Base-by-base conservation (phyloP, 2,329 filamentous ascomycete genomes). In the Sporothrix dimorphospora region DNA sequence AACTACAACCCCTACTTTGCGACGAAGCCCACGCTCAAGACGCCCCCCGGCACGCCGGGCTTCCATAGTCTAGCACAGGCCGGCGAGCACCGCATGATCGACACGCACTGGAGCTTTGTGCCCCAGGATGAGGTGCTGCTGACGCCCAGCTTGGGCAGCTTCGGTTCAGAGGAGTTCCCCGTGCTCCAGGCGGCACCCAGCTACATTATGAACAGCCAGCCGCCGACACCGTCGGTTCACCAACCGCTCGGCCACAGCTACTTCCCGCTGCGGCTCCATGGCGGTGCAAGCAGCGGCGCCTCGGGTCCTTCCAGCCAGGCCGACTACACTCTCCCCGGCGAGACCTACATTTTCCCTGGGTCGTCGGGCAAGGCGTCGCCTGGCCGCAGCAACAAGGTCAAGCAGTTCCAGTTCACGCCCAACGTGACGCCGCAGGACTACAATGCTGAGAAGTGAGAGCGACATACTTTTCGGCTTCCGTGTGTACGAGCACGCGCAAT, bases 311-410 rank as follows among this genome's bases (percentile, higher is more conserved):
- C 79, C 2, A 73, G 75, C 40, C 85, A 83, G 53, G 77, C 83
- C 19, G 85, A 88, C 74, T 88, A 85, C 76, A 84, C 84, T 75
- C 88, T 87, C 82, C 83, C 86, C 5, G 81, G 83, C 55, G 81
- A 84, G 47, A 81, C 83, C 1, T 81, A 81, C 34, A 21, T 69
- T 14, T 78, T 79, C 7, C 75, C 78, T 40, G 79, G 79, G 61
- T 78, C 80, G 38, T 81, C 81, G 34, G 78, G 78, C 6, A 80
- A 77, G 72, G 79, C 80, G 11, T 82, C 82, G 19, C 81, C 82
- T 9, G 77, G 79, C 42, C 80, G 81, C 42, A 74, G 80, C 1
- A 74, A 80, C 1, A 79, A 79, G 73, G 80, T 80, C n/a, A 82
- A 82, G 75, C 81, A 82, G 59, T 83, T 84, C 68, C 83, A 84